Base-by-base conservation (phyloP, 345 rosid species). In the Rhodamnia argentea region DNA sequence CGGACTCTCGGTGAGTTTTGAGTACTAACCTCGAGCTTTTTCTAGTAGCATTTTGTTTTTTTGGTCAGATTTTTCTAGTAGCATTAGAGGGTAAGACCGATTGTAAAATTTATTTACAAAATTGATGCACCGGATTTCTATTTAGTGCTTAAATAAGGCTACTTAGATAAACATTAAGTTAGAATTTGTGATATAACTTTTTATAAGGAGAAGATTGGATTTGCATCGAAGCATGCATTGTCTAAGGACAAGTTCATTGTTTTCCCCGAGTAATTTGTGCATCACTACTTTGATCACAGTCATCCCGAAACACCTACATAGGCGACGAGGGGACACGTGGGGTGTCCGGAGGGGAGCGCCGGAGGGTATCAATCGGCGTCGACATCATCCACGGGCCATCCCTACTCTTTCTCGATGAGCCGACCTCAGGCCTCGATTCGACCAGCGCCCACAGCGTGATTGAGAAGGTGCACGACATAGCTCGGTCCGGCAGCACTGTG, bases 351-450 rank as follows among this genome's bases (percentile, higher is more conserved):
- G 96, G 96, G 2, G 96, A 94, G 88, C 92, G 94, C 9, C 89
- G 96, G 1, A 87, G 95, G 56, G 94, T 94, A n/a, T 92, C 95
- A 10, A 94, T 94, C 0, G 96, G 94, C 0, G 94, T 94, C 15
- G 94, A 94, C 88, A 92, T 94, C 82, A 94, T 94, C 86, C 96
- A 94, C 4, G 94, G 94, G 74, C 94, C 96, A 50, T 84, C 92
- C 7, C 88, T 94, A 13, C 92, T 94, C 26, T 92, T 94, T 86
- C 90, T 94, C 3, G 96, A 94, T n/a, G 96, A 94, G 90, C 96
- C 96, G n/a, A 93, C 96, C 32, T 94, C 94, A 13, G 95, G 96
- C 18, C 92, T 93, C 6, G 95, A 93, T 88, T 94, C 96, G 11
- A 91, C 94, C 44, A 93, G 93, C 83, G 96, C 96, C 82, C 83